These are phyloP conservation scores for Kwoniella bestiolae DNA, from an alignment of 768 basidiomycete species.

Conservation along the genomic window DNA sequence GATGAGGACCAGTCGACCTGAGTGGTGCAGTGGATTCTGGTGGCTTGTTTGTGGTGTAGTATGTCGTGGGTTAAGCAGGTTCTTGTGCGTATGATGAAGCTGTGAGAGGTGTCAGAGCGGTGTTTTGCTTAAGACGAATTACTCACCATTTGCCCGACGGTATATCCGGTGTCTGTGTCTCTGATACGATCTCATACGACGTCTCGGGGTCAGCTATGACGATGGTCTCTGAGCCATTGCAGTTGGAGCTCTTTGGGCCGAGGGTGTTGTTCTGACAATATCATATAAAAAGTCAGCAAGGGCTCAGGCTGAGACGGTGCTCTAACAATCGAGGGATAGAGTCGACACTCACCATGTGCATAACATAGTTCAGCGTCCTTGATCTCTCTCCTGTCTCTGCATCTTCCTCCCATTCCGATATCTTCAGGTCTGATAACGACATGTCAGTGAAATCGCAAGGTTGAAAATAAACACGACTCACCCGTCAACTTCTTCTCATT, in stretches of 20 bases:
- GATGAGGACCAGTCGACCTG: conserved; percentile 36
- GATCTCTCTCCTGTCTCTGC: conserved; percentile 13
- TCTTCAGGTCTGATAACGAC: conserved; percentile 33
- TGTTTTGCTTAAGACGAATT: background rate
- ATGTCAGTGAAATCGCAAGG: conserved; percentile 1
- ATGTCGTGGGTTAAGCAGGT: conserved; percentile 34
- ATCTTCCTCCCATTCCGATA: conserved; percentile 29
- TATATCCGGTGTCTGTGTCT: conserved; percentile 36
- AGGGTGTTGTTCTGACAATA: conserved; percentile 36
- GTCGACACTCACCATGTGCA: conserved; percentile 34
- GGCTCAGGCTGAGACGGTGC: too few relatives aligned
- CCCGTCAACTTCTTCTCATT: conserved; percentile 35
- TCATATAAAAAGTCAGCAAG: too few relatives aligned
- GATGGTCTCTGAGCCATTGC: conserved; percentile 30
- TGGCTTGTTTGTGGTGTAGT: conserved; percentile 21
- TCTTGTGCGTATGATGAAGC: conserved; percentile 34
- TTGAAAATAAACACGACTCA: conserved; percentile 12
- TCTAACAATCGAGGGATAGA: too few relatives aligned
- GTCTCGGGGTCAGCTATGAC: conserved; percentile 23
- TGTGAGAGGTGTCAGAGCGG: background rate
- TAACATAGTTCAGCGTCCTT: conserved; percentile 33
- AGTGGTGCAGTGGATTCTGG: conserved; percentile 38
- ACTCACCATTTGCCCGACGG: conserved; percentile 43
- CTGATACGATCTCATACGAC: conserved; percentile 34
- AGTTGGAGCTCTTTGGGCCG: conserved; percentile 34